phyloP scores from a whole-genome alignment of 1,284 basidiomycete genomes.

The Tetrapyrgos nigripes region DNA sequence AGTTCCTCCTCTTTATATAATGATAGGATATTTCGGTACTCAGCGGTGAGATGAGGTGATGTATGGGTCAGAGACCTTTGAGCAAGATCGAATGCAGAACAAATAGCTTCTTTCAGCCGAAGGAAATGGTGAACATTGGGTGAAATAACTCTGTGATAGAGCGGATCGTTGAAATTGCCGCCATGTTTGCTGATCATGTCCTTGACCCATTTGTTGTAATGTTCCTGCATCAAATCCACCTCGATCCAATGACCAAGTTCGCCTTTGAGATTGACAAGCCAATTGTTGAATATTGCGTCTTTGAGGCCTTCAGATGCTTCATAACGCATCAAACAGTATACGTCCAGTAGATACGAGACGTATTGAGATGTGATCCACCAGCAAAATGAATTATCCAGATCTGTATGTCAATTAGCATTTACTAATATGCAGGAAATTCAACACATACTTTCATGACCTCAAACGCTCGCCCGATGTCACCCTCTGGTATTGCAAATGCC shows the following conservation, averaged over 20 bases:
- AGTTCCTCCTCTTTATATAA: too few species aligned
- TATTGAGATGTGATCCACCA: conserved; percentile 17
- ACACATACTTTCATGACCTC: conserved; percentile 21
- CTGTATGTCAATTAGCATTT: conserved; percentile 1
- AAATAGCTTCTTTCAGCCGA: conserved; percentile 28
- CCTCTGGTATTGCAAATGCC: conserved; percentile 14
- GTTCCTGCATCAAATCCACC: conserved; percentile 6
- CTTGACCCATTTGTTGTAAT: not conserved
- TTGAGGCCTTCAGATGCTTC: conserved; percentile 18
- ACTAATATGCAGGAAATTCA: not conserved
- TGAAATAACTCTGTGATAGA: conserved; percentile 32
- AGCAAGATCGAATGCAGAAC: too few species aligned
- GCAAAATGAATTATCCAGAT: conserved; percentile 20
- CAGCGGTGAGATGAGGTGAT: too few species aligned
- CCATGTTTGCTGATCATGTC: conserved; percentile 24
- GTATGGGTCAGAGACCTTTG: not conserved
- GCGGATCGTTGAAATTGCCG: conserved; percentile 34
- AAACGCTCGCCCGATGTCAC: conserved; percentile 20
- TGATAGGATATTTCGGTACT: too few species aligned
- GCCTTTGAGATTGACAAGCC: conserved; percentile 16
- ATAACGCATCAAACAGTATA: conserved; percentile 22
- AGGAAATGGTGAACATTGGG: conserved; percentile 37
- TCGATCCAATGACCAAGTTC: not conserved
- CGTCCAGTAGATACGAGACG: conserved; percentile 23
- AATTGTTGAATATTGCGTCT: conserved; percentile 22